These are phyloP conservation scores for Umbelopsis sp. DNA, from an alignment of 192 early-diverging fungal genomes.

Conservation along the genomic window DNA sequence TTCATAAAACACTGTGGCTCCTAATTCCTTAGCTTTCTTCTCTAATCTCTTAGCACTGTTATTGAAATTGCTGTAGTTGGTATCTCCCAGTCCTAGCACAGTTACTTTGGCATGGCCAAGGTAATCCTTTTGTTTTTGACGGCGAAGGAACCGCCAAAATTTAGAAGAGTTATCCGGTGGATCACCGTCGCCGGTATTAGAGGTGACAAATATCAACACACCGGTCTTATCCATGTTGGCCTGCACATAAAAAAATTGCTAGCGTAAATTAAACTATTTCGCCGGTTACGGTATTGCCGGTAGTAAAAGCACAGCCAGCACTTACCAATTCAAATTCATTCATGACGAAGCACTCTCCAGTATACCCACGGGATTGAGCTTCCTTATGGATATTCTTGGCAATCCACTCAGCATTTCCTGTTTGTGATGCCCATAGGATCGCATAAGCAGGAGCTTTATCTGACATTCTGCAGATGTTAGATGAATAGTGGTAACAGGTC, in stretches of 20 bases:
- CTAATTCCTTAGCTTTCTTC: conserved; percentile 71
- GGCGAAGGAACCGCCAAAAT: conserved; percentile 84
- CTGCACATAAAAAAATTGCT: conserved; percentile 18
- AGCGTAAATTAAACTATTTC: too few relatives aligned
- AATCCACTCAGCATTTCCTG: conserved; percentile 94
- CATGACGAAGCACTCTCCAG: conserved; percentile 59
- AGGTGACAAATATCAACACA: conserved; percentile 79
- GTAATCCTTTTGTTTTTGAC: conserved; percentile 65
- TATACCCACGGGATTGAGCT: conserved; percentile 72
- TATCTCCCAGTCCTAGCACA: conserved; percentile 83
- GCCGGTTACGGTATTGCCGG: too few relatives aligned
- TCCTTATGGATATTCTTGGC: conserved; percentile 80
- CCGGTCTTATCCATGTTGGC: conserved; percentile 49
- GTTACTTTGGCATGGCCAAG: conserved; percentile 51
- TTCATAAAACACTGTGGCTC: conserved; percentile 72
- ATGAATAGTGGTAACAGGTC: not conserved
- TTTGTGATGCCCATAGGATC: conserved; percentile 88
- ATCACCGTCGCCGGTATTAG: conserved; percentile 95
- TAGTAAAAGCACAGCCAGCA: not conserved
- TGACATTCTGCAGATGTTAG: not conserved
- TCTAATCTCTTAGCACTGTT: conserved; percentile 84
- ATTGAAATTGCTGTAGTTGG: conserved; percentile 94
- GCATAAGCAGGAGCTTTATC: conserved; percentile 27
- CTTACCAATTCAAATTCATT: conserved; percentile 74
- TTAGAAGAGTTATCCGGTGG: conserved; percentile 92